Percentiles rank a stretch among this genome's conserved stretches.
These are phyloP conservation scores for Triticum monococcum DNA, from an alignment of 176 grass and related monocot species.

Conservation along the genomic window DNA sequence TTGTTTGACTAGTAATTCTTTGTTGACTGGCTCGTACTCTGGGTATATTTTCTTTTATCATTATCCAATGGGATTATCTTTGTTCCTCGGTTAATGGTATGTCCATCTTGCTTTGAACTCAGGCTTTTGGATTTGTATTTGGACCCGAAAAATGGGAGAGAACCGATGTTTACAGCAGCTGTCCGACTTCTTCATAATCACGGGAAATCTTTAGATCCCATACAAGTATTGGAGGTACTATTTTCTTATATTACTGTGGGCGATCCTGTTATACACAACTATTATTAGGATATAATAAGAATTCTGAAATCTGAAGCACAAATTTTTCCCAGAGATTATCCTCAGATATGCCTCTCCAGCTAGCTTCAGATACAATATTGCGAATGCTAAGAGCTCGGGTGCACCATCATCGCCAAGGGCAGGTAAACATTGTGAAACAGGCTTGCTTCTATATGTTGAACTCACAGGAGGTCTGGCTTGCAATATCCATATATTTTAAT, in stretches of 20 bases:
- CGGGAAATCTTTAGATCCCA: constrained; percentile 83
- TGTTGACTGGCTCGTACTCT: neutral
- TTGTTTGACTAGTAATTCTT: constrained; percentile 22
- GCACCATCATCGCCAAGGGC: constrained; percentile 92
- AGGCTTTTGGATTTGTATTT: constrained; percentile 98
- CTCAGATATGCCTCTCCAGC: constrained; percentile 89
- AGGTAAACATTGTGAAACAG: constrained; percentile 47
- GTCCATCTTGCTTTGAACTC: constrained; percentile 16
- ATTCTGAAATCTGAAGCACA: constrained; percentile 18
- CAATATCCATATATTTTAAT: neutral
- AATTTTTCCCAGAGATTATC: constrained; percentile 76
- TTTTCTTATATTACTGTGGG: neutral
- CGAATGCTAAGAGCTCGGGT: constrained; percentile 90
- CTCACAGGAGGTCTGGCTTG: neutral
- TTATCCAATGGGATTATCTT: constrained; percentile 10
- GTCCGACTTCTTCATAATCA: constrained; percentile 97
- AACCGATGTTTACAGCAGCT: constrained; percentile 95
- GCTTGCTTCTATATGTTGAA: neutral
- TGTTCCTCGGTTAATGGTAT: constrained; percentile 16
- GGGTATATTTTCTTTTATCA: neutral
- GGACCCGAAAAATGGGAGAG: constrained; percentile 93
- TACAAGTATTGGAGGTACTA: constrained; percentile 96
- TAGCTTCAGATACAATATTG: constrained; percentile 88
- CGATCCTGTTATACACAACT: neutral
- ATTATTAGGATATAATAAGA: constrained; percentile 3